Conservation (phyloP, 2,329 filamentous ascomycete species). For the Metarhizium album region DNA sequence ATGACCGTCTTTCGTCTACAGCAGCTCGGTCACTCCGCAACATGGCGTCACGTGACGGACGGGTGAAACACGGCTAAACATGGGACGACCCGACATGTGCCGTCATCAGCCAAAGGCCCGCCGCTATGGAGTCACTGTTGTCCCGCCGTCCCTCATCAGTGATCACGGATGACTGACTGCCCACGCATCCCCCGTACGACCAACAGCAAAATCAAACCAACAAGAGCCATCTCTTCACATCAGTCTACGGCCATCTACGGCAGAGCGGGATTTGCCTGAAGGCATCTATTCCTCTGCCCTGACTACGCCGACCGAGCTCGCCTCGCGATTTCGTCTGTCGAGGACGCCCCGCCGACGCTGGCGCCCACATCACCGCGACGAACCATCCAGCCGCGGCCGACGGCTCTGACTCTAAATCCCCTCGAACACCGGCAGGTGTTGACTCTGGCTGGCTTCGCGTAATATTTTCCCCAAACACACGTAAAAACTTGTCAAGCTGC, state of each 20-base stretch:
- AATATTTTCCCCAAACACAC: neutral
- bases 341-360: constrained; percentile 2
- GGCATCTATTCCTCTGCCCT: neutral
- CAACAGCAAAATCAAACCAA: neutral
- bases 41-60: constrained; percentile 22
- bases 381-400: neutral
- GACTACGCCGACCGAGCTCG: neutral
- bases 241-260: neutral
- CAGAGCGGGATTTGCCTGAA: neutral
- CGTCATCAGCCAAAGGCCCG: neutral
- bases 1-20: too few relatives aligned
- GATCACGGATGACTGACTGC: neutral
- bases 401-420: neutral
- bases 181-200: neutral
- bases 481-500: neutral
- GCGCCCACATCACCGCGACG: neutral
- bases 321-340: neutral
- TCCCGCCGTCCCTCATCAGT: neutral
- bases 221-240: neutral
- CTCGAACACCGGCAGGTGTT: neutral
- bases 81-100: neutral
- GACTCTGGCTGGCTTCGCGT: neutral
- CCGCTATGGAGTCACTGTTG: constrained; percentile 1
- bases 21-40: too few relatives aligned
- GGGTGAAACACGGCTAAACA: constrained; percentile 19